These are phyloP conservation scores for Lactarius hengduanensis DNA, from an alignment of 768 basidiomycete genomes.

Conservation along the genomic window DNA sequence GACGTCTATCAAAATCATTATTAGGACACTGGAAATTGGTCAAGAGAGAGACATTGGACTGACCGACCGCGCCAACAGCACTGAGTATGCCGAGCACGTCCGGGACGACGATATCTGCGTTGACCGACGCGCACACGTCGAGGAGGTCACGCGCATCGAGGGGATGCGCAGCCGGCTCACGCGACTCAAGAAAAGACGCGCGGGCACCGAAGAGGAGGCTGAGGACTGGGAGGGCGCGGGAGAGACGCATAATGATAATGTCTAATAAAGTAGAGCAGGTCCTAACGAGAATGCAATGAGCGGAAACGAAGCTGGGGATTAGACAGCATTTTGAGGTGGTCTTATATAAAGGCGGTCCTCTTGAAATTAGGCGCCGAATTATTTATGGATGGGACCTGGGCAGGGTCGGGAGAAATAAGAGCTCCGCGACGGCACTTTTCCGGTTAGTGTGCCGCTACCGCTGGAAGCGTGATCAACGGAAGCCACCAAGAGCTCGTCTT, in stretches of 20 bases:
- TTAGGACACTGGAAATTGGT: neutral
- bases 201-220: slow-evolving; percentile 12
- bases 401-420: neutral
- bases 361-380: neutral
- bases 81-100: slow-evolving; percentile 31
- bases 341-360: neutral
- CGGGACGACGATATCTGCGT: slow-evolving; percentile 36
- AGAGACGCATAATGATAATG: slow-evolving; percentile 25
- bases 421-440: neutral
- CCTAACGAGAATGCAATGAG: neutral
- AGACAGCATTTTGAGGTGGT: neutral
- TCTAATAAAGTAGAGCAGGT: too few relatives aligned
- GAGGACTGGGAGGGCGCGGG: slow-evolving; percentile 11
- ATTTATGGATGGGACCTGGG: neutral
- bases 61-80: slow-evolving; percentile 33
- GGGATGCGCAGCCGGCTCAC: slow-evolving; percentile 5
- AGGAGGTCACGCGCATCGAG: slow-evolving; percentile 22
- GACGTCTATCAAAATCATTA: slow-evolving; percentile 34
- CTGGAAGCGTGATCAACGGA: neutral
- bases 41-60: slow-evolving; percentile 25
- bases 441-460: too few relatives aligned
- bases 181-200: slow-evolving; percentile 14
- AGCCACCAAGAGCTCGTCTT: neutral
- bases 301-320: neutral
- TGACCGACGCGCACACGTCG: slow-evolving; percentile 46